A percentile compares a stretch with the other conserved stretches of the same genome.
Conservation (phyloP, 768 basidiomycete genomes). For the Pleurotus sapidus region DNA sequence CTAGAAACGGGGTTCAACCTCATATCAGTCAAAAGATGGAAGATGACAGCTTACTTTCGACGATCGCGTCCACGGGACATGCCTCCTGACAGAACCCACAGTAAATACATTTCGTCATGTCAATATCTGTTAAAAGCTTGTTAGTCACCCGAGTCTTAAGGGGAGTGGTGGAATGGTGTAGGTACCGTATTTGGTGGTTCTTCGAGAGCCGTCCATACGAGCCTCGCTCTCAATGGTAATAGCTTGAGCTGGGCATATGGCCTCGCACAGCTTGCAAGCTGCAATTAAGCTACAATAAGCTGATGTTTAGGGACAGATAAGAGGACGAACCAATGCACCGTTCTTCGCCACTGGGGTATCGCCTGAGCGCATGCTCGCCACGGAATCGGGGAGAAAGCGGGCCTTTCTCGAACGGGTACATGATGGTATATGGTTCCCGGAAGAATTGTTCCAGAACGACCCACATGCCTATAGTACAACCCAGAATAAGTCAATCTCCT, state of each 20-base stretch:
- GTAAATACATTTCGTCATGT: slow-evolving; percentile 99
- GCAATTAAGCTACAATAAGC: slow-evolving; percentile 5
- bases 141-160: slow-evolving; percentile 6
- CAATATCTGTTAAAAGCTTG: slow-evolving; percentile 65
- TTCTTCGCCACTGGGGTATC: slow-evolving; percentile 98
- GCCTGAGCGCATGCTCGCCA: slow-evolving; percentile 94
- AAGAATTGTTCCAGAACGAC: slow-evolving; percentile 91
- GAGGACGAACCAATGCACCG: slow-evolving; percentile 87
- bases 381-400: slow-evolving; percentile 97
- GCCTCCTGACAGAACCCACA: slow-evolving; percentile 99
- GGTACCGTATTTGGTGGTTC: slow-evolving; percentile 96
- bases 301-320: background rate
- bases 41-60: slow-evolving; percentile 74
- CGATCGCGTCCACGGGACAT: slow-evolving; percentile 98
- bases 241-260: slow-evolving; percentile 98
- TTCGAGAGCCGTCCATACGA: slow-evolving; percentile 89
- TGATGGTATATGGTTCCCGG: slow-evolving; percentile 96
- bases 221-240: slow-evolving; percentile 99
- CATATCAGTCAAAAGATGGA: slow-evolving; percentile 5
- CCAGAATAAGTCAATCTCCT: background rate
- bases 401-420: slow-evolving; percentile 98
- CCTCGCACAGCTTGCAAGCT: slow-evolving; percentile 99
- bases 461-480: slow-evolving; percentile 80
- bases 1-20: slow-evolving; percentile 35
- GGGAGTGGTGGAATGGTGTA: slow-evolving; percentile 9